Conservation (phyloP, 1,284 basidiomycete genomes). For the Pisolithus thermaeus region DNA sequence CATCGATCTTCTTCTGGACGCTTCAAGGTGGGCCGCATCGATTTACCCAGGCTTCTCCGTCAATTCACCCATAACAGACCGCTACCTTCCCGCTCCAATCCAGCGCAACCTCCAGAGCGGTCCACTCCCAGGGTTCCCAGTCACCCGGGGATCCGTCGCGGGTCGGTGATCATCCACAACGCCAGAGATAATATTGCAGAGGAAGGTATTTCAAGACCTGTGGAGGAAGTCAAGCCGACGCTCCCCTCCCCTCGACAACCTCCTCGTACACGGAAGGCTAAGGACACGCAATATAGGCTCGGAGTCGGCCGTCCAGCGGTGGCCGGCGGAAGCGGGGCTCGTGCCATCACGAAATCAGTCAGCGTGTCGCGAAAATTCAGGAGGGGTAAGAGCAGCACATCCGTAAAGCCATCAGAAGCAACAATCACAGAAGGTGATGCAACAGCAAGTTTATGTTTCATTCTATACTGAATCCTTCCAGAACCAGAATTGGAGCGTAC, state of each 20-base stretch:
- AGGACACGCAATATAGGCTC: conserved; percentile 59
- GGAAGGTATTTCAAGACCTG: conserved; percentile 10
- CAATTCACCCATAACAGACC: conserved; percentile 22
- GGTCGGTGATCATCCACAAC: conserved; percentile 46
- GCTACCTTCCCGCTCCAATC: conserved; percentile 20
- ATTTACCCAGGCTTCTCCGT: conserved; percentile 6
- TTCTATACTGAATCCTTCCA: conserved; percentile 13
- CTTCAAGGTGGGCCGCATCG: conserved; percentile 35
- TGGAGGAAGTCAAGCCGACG: conserved; percentile 16
- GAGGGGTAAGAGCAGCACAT: conserved; percentile 45
- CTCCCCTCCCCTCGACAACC: conserved; percentile 28
- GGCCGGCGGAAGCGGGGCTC: conserved; percentile 58
- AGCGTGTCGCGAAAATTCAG: conserved; percentile 41
- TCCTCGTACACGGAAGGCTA: conserved; percentile 57
- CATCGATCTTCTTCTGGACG: conserved; percentile 64
- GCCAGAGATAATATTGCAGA: conserved; percentile 45
- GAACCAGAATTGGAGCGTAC: conserved; percentile 30
- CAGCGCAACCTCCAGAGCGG: conserved; percentile 30
- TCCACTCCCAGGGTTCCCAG: conserved; percentile 38
- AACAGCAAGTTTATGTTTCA: background rate
- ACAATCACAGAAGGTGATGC: conserved; percentile 53
- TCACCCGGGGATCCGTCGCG: conserved; percentile 30
- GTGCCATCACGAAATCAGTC: conserved; percentile 54
- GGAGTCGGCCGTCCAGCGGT: conserved; percentile 66
- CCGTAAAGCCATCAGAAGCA: conserved; percentile 44